These are phyloP conservation scores for Geranium rotundifolium DNA, from an alignment of 345 rosid genomes.

Conservation along the genomic window DNA sequence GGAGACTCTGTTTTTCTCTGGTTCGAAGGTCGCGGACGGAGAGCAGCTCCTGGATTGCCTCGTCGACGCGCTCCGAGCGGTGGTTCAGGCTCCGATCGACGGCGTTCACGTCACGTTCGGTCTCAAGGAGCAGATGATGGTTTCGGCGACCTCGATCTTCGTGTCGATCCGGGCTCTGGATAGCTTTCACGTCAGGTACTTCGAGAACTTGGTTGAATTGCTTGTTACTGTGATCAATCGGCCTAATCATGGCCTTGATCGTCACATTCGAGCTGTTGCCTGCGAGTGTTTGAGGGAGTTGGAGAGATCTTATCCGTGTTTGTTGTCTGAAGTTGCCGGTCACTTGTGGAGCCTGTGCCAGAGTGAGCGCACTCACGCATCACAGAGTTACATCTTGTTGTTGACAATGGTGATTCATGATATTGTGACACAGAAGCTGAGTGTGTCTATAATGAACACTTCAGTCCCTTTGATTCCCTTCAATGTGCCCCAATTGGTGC, in stretches of 20 bases:
- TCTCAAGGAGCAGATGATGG: slow-evolving; percentile 75
- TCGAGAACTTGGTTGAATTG: slow-evolving; percentile 57
- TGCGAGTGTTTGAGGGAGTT: slow-evolving; percentile 83
- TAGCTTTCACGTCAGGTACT: slow-evolving; percentile 19
- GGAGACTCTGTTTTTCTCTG: slow-evolving; percentile 11
- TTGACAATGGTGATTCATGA: slow-evolving; percentile 48
- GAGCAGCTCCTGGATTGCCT: slow-evolving; percentile 38
- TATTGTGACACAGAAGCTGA: slow-evolving; percentile 42
- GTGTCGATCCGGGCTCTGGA: slow-evolving; percentile 38
- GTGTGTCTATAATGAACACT: slow-evolving; percentile 57
- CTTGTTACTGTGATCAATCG: slow-evolving; percentile 63
- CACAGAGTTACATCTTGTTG: slow-evolving; percentile 65
- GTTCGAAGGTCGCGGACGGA: slow-evolving; percentile 14
- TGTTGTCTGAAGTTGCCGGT: slow-evolving; percentile 63
- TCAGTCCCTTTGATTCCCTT: slow-evolving; percentile 76
- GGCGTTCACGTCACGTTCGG: slow-evolving; percentile 30
- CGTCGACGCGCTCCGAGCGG: slow-evolving; percentile 46
- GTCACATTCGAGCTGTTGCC: slow-evolving; percentile 74
- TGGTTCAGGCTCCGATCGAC: slow-evolving; percentile 66
- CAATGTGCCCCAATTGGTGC: slow-evolving; percentile 43
- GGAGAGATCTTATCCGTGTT: slow-evolving; percentile 63
- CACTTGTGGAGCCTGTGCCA: slow-evolving; percentile 87
- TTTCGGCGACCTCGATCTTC: slow-evolving; percentile 63
- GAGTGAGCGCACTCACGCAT: slow-evolving; percentile 85
- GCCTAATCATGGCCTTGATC: slow-evolving; percentile 76